Evolutionary conservation across 1,284 basidiomycete species (phyloP).

Genomic region (Lentinula novae-zelandiae): DNA sequence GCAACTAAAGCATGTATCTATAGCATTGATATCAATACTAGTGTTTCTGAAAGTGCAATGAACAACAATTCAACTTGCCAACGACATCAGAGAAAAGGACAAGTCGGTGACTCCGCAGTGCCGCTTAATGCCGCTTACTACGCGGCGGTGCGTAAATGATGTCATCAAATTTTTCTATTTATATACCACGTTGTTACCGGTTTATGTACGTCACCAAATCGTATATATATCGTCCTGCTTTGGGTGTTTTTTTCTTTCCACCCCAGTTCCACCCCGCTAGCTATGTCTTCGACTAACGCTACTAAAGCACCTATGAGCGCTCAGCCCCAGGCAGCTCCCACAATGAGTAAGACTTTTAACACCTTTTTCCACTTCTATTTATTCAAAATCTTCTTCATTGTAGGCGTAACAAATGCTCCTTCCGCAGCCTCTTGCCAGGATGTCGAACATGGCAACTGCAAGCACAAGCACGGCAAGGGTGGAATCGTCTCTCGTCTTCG

Average conservation of each 20-base stretch:
- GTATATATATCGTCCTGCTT: background rate
- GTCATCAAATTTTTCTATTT: background rate
- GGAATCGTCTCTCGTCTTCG: slow-evolving; percentile 44
- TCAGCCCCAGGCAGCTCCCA: slow-evolving; percentile 47
- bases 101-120: background rate
- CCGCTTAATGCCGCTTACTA: background rate
- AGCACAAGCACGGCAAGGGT: slow-evolving; percentile 29
- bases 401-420: slow-evolving; percentile 39
- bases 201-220: background rate
- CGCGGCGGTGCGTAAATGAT: background rate
- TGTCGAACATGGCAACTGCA: slow-evolving; percentile 19
- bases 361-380: background rate
- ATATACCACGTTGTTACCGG: background rate
- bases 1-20: slow-evolving; percentile 88
- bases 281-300: slow-evolving; percentile 10
- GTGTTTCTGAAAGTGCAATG: background rate
- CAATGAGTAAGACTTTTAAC: slow-evolving; percentile 45
- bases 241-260: background rate
- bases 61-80: background rate
- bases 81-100: background rate
- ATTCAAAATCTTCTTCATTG: background rate
- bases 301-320: slow-evolving; percentile 33
- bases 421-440: slow-evolving; percentile 23
- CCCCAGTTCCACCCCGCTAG: background rate
- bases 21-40: background rate